Evolutionary conservation across 495 filamentous ascomycete genomes (phyloP).

Genomic region (Tuber calosporum): DNA sequence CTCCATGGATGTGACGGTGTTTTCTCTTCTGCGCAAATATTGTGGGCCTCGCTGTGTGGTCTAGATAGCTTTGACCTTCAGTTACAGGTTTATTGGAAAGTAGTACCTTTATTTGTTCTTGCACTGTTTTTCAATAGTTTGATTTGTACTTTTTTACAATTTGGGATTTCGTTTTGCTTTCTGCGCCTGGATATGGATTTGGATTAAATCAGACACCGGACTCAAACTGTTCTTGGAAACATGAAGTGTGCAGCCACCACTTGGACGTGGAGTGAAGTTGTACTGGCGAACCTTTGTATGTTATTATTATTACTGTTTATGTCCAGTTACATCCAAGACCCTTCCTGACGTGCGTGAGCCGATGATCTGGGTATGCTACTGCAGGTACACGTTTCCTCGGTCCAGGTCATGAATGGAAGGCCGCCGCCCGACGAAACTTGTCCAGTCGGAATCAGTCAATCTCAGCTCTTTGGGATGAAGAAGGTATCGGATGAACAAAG

Average conservation of each 20-base stretch:
- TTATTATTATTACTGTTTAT: neutral
- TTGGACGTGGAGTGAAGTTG: neutral
- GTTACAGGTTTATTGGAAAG: slow-evolving; percentile 12
- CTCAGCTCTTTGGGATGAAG: neutral
- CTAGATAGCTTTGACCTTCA: slow-evolving; percentile 4
- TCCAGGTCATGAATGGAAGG: neutral
- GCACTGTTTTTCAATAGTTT: slow-evolving; percentile 21
- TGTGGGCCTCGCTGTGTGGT: neutral
- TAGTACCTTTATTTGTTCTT: slow-evolving; percentile 27
- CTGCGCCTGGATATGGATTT: neutral
- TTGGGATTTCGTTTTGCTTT: slow-evolving; percentile 28
- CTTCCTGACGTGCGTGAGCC: neutral
- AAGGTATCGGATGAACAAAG: neutral
- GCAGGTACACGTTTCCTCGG: neutral
- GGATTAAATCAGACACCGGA: slow-evolving; percentile 1
- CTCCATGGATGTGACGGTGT: slow-evolving; percentile 16
- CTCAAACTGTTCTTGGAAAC: neutral
- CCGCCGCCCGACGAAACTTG: neutral
- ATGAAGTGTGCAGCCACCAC: neutral
- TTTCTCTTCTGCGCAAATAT: slow-evolving; percentile 9
- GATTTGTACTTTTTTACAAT: slow-evolving; percentile 37
- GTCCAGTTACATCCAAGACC: neutral
- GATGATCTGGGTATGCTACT: neutral
- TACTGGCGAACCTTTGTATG: neutral
- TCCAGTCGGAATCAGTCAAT: neutral